Percentiles rank a stretch among this genome's conserved stretches.
phyloP scores from a whole-genome alignment of 2,329 filamentous ascomycete genomes.

The Phaeophleospora eucalypticola region DNA sequence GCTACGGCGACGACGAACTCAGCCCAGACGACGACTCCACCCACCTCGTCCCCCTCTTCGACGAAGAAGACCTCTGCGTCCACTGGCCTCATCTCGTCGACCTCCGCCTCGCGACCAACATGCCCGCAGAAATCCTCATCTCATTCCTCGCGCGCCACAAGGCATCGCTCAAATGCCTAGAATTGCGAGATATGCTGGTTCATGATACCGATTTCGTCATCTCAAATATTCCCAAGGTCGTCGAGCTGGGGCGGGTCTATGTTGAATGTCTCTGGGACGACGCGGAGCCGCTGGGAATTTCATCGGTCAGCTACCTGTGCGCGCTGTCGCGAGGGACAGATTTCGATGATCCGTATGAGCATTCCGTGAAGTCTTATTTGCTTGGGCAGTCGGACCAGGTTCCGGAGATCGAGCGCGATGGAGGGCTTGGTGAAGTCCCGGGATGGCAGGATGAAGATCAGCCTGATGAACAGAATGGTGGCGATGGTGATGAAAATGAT shows the following conservation, averaged over 20 bases:
- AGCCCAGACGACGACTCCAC: slow-evolving; percentile 13
- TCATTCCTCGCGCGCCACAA: slow-evolving; percentile 18
- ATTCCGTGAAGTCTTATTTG: slow-evolving; percentile 15
- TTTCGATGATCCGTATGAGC: slow-evolving; percentile 12
- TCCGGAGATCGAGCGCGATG: slow-evolving; percentile 2
- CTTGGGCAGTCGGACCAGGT: slow-evolving; percentile 5
- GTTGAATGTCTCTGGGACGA: slow-evolving; percentile 23
- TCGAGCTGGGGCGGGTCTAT: slow-evolving; percentile 20
- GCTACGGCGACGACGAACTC: slow-evolving; percentile 18
- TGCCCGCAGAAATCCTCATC: slow-evolving; percentile 18
- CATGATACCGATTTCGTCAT: slow-evolving; percentile 15
- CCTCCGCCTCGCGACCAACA: slow-evolving; percentile 13
- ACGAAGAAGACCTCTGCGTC: slow-evolving; percentile 10
- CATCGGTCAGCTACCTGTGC: slow-evolving; percentile 8
- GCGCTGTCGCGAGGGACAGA: slow-evolving; percentile 16
- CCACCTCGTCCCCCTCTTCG: too few relatives aligned
- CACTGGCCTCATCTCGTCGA: slow-evolving; percentile 16
- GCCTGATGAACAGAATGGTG: too few relatives aligned
- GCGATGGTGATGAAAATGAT: too few relatives aligned
- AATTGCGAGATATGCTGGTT: slow-evolving; percentile 19
- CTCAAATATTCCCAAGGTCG: slow-evolving; percentile 16
- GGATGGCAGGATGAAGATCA: too few relatives aligned
- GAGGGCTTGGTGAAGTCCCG: too few relatives aligned
- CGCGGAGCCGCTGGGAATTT: slow-evolving; percentile 5
- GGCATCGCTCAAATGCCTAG: slow-evolving; percentile 5